Evolutionary conservation across 2,329 filamentous ascomycete species (phyloP).

Genomic region (Pseudogymnoascus sp.): DNA sequence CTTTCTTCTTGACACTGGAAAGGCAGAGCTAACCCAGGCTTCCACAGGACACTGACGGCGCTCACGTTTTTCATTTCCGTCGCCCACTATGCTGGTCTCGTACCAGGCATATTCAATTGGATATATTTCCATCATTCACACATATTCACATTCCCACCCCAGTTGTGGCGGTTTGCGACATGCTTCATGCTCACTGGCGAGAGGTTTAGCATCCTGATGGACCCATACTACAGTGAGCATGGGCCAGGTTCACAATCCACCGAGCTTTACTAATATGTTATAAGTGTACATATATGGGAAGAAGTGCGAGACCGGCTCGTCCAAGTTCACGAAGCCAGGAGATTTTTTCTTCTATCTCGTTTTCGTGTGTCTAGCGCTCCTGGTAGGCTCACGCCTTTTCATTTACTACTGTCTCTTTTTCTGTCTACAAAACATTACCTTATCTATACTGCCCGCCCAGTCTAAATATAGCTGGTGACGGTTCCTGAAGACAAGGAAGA

Average conservation of each 20-base stretch:
- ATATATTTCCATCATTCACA: slow-evolving; percentile 45
- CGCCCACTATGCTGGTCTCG: slow-evolving; percentile 48
- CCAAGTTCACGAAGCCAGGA: slow-evolving; percentile 55
- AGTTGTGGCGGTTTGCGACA: slow-evolving; percentile 35
- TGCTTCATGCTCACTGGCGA: slow-evolving; percentile 33
- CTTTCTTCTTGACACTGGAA: slow-evolving; percentile 33
- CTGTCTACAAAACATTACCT: slow-evolving; percentile 47
- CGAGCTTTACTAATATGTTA: slow-evolving; percentile 28
- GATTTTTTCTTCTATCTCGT: slow-evolving; percentile 61
- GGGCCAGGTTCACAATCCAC: slow-evolving; percentile 19
- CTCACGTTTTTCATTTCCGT: slow-evolving; percentile 54
- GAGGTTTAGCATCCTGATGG: slow-evolving; percentile 49
- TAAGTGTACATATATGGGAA: slow-evolving; percentile 62
- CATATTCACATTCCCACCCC: slow-evolving; percentile 45
- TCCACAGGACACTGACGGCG: slow-evolving; percentile 56
- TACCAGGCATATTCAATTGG: slow-evolving; percentile 37
- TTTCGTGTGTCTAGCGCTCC: slow-evolving; percentile 55
- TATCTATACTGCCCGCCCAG: slow-evolving; percentile 51
- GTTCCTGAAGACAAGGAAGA: slow-evolving; percentile 57
- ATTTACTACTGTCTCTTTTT: slow-evolving; percentile 16
- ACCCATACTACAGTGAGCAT: slow-evolving; percentile 60
- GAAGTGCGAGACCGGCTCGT: slow-evolving; percentile 54
- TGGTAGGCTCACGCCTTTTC: slow-evolving; percentile 48
- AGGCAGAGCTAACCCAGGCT: slow-evolving; percentile 34
- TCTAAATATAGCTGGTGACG: slow-evolving; percentile 45